Conservation (phyloP, 768 basidiomycete species). For the Trametes cubensis region DNA sequence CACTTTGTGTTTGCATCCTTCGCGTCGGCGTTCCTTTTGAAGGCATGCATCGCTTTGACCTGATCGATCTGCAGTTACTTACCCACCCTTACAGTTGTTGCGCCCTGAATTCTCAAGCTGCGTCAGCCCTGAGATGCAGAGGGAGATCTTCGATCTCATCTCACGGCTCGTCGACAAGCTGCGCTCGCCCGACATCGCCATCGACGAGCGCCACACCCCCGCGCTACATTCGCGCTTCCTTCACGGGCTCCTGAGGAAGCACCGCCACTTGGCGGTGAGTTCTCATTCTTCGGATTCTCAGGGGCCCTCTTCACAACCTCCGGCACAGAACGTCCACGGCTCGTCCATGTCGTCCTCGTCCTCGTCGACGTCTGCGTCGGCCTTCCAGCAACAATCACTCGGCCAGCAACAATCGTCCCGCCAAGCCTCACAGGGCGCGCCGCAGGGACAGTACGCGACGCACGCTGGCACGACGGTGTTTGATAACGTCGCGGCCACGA, state of each 20-base stretch:
- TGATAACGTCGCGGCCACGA: constrained; percentile 13
- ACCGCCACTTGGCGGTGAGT: constrained; percentile 67
- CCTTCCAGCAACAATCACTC: not conserved
- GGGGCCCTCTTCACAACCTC: constrained; percentile 22
- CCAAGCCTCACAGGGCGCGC: no score
- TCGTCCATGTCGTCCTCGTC: not conserved
- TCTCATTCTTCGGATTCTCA: constrained; percentile 40
- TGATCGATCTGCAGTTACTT: not conserved
- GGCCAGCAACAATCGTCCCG: not conserved
- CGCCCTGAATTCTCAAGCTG: constrained; percentile 73
- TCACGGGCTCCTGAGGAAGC: constrained; percentile 65
- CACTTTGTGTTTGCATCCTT: constrained; percentile 82
- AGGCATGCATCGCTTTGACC: constrained; percentile 45
- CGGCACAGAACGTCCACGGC: constrained; percentile 12
- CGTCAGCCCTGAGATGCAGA: constrained; percentile 62
- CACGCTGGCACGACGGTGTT: constrained; percentile 4
- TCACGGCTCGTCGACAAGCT: constrained; percentile 72
- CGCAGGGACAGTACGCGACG: constrained; percentile 1
- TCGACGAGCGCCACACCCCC: constrained; percentile 81
- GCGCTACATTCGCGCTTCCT: constrained; percentile 82
- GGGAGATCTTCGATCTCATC: constrained; percentile 72
- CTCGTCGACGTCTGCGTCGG: not conserved
- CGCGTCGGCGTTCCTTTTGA: constrained; percentile 81
- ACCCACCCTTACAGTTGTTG: constrained; percentile 50
- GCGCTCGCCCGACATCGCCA: constrained; percentile 71